These are phyloP conservation scores for Suillus variegatus DNA, from an alignment of 768 basidiomycete species.

Conservation along the genomic window DNA sequence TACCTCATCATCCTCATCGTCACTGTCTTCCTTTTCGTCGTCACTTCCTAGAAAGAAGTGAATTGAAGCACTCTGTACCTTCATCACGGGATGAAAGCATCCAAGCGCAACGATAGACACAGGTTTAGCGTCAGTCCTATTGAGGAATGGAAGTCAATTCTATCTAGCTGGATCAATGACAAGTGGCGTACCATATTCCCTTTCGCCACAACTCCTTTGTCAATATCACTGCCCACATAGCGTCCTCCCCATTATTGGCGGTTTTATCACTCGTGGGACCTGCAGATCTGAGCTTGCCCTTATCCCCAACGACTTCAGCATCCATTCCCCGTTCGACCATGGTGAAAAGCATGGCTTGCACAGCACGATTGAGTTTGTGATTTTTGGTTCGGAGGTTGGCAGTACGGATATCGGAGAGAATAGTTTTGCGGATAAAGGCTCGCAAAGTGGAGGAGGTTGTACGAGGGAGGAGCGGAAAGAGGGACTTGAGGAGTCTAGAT, in stretches of 20 bases:
- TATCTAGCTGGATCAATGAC: neutral
- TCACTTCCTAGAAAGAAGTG: constrained; percentile 97
- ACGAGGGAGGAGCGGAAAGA: constrained; percentile 96
- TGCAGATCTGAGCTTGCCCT: constrained; percentile 64
- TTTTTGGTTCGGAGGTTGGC: constrained; percentile 89
- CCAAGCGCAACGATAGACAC: constrained; percentile 91
- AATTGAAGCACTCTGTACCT: constrained; percentile 91
- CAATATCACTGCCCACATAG: constrained; percentile 96
- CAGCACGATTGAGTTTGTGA: constrained; percentile 93
- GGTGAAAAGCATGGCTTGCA: constrained; percentile 92
- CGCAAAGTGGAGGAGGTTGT: constrained; percentile 86
- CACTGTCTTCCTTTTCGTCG: constrained; percentile 71
- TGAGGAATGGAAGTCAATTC: neutral
- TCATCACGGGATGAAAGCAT: constrained; percentile 90
- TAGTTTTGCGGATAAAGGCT: constrained; percentile 86
- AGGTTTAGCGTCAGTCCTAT: constrained; percentile 86
- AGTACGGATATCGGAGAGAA: constrained; percentile 88
- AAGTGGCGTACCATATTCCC: constrained; percentile 67
- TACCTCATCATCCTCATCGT: constrained; percentile 63
- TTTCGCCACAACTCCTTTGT: constrained; percentile 95
- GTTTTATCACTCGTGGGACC: constrained; percentile 40
- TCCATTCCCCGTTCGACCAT: constrained; percentile 96
- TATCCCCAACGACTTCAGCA: constrained; percentile 78
- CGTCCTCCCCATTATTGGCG: constrained; percentile 69
- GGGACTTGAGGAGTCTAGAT: constrained; percentile 76